Base-by-base conservation (phyloP, 805 yeast genomes). In the Kluyveromyces aestuarii region DNA sequence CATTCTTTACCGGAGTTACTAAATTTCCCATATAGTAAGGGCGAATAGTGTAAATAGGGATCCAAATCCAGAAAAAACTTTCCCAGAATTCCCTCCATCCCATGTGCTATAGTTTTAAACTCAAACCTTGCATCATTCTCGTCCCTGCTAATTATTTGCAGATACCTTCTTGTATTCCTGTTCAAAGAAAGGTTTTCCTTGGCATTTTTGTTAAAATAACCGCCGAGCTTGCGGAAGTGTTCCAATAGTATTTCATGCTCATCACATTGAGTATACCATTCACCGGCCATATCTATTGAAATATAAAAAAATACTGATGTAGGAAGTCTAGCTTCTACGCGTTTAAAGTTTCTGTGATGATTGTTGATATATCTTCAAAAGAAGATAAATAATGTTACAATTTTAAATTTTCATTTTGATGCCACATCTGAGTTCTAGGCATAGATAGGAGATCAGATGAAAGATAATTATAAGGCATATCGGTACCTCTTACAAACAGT, bases 151-250 rank as follows among this genome's bases (percentile, higher is more conserved):
- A 25, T 25, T 17, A 25, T 40, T 18, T 44, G 47, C 43, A 55
- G 46, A n/a, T 47, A 25, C n/a, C 39, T 40, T 44, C 45, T 52
- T 7, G 48, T 41, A 41, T 43, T 47, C 35, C 37, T 50, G 18
- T 37, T 42, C 25, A 55, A 36, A 27, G 13, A 38, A 10, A 55
- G 17, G 41, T 40, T 47, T 44, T 55, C 59, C 27, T 38, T 55
- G 3, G 41, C 8, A 6, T 27, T 47, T 40, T 27, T 35, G 25
- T n/a, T 16, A 2, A 41, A 17, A 49, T 53, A 55, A 53, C 56
- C 58, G 58, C 58, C 50, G 25, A 49, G 21, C 7, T 39, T 9
- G 17, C 38, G 47, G 18, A 19, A 14, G 7, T 17, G 8, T 17
- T 35, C 21, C n/a, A 13, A 21, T 19, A 14, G 14, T 11, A 11